Evolutionary conservation across 2,329 filamentous ascomycete genomes (phyloP), one percentile per base, ranked within the genome.

Genomic region (Corniculantispora saksenae): DNA sequence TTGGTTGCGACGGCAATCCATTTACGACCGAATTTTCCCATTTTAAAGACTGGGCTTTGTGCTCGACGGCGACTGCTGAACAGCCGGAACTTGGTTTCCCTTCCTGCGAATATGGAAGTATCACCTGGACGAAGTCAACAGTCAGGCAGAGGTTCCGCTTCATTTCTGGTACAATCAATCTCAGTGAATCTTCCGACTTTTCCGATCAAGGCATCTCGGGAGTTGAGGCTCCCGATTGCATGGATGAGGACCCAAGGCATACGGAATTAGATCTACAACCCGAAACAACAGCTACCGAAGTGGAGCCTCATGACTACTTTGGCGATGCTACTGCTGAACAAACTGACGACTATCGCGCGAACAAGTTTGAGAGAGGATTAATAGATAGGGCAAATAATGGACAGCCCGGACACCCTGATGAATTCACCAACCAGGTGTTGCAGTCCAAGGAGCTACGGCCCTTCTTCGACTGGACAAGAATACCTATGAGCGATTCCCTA

Each of bases 391-490:
- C 51, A 17, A 56, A 56, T 8, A 51, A 25, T 27, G 2, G 29
- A 19, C 64, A 54, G 66, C 67, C 58, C 71, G 74, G 57, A 67
- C 79, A 80, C 60, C 78, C 78, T 5, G 79, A 81, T 53, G 79
- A 79, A 25, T 81, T 81, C 40, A 79, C 79, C 17, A 79, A 80
- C 47, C 71, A 79, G 54, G 77, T 80, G 3, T 72, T 80, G n/a
- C 73, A 74, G 65, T 73, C 74, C 4, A 73, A 76, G 23, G 72
- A 76, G 19, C 66, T 74, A 27, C 74, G 71, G 69, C 80, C 84
- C 15, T 90, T 87, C 38, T 94, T 94, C 72, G 92, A 96, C 75
- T 95, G 92, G 92, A 95, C 92, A 4, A 84, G 87, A 62, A 82
- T 94, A 57, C 86, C 89, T 1, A 60, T 89, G 15, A 85, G 85